Evolutionary conservation across 139 green algal species (phyloP).

Genomic region (Ulvella scutata): DNA sequence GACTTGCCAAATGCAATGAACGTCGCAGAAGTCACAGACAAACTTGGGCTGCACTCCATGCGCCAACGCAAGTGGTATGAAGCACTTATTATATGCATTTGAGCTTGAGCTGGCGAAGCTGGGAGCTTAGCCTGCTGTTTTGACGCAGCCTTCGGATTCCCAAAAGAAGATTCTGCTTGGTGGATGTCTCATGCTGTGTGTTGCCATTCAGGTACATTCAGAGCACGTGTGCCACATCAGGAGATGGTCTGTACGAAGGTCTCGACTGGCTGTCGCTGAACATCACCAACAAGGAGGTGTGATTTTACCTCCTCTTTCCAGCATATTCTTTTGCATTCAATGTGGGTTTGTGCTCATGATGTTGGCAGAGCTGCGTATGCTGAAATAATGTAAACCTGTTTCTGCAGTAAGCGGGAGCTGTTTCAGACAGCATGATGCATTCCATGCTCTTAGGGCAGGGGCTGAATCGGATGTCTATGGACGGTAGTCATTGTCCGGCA

Average conservation of each 20-base stretch:
- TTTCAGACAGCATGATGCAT: too few relatives aligned
- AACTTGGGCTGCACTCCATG: conserved; percentile 90
- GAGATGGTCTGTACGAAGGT: conserved; percentile 94
- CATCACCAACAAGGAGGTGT: conserved; percentile 38
- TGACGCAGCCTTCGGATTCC: too few relatives aligned
- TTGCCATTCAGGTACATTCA: conserved; percentile 78
- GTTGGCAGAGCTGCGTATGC: too few relatives aligned
- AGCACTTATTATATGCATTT: not conserved
- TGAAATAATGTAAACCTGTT: too few relatives aligned
- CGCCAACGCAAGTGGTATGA: conserved; percentile 86
- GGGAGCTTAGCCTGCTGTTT: too few relatives aligned
- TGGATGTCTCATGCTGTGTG: not conserved
- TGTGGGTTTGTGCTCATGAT: too few relatives aligned
- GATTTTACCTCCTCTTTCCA: not conserved
- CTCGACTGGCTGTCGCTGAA: conserved; percentile 89
- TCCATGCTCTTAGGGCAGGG: too few relatives aligned
- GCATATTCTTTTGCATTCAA: too few relatives aligned
- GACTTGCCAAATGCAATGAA: conserved; percentile 99
- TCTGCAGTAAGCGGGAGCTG: too few relatives aligned
- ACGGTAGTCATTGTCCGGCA: too few relatives aligned
- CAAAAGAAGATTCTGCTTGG: too few relatives aligned
- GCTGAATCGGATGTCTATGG: too few relatives aligned
- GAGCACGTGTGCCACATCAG: conserved; percentile 81
- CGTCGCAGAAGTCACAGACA: conserved; percentile 97
- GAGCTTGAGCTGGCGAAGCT: not conserved